Percentiles rank a stretch among this genome's conserved stretches.
These are phyloP conservation scores for Aspergillus flavus DNA, from an alignment of 2,329 filamentous ascomycete genomes.

Conservation along the genomic window DNA sequence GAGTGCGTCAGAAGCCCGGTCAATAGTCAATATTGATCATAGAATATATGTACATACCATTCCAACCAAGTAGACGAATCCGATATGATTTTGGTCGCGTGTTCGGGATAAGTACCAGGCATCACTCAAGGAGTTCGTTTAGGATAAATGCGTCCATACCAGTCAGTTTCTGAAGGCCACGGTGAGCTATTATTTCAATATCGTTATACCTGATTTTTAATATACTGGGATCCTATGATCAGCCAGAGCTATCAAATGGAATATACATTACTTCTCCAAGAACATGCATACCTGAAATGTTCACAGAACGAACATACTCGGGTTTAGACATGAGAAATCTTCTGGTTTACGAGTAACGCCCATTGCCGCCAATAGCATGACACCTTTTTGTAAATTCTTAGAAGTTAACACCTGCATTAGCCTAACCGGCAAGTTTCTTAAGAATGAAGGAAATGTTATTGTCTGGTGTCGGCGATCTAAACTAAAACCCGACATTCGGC, in stretches of 20 bases:
- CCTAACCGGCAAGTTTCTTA: not conserved
- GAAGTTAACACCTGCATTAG: not conserved
- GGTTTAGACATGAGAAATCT: not conserved
- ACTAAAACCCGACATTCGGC: not conserved
- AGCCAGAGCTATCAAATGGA: too few relatives aligned
- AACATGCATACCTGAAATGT: too few relatives aligned
- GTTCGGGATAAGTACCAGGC: too few relatives aligned
- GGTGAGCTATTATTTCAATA: too few relatives aligned
- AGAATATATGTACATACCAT: not conserved
- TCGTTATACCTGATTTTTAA: too few relatives aligned
- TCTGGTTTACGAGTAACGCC: not conserved
- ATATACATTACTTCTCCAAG: too few relatives aligned
- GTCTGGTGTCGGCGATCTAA: not conserved
- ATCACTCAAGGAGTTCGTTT: too few relatives aligned
- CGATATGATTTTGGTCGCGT: too few relatives aligned
- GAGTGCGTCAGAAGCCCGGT: not conserved
- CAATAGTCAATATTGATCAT: not conserved
- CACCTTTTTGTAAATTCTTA: not conserved
- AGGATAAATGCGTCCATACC: too few relatives aligned
- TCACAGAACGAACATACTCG: not conserved
- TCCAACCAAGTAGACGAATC: too few relatives aligned
- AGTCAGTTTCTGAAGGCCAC: too few relatives aligned
- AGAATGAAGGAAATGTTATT: not conserved
- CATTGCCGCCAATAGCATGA: not conserved
- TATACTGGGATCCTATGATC: too few relatives aligned